These are phyloP conservation scores for Saturnispora hagleri DNA, from an alignment of 805 yeast species.

Conservation along the genomic window DNA sequence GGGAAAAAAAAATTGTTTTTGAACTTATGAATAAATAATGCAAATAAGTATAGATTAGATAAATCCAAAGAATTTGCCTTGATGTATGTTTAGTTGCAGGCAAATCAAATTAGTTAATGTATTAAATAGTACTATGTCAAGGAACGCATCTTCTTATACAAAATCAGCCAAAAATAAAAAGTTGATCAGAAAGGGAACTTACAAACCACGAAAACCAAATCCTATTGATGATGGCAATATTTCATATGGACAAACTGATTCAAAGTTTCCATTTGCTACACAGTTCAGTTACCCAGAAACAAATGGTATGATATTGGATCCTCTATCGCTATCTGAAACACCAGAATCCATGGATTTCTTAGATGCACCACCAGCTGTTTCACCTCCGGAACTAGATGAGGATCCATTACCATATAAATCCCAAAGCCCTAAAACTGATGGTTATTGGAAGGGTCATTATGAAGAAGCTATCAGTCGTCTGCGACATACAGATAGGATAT, in stretches of 20 bases:
- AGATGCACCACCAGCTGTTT: background rate
- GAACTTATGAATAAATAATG: background rate
- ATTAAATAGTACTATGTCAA: background rate
- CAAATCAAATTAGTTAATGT: background rate
- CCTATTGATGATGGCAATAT: background rate
- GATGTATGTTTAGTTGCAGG: background rate
- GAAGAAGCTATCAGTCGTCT: background rate
- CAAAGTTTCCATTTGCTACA: conserved; percentile 7
- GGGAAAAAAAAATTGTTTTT: background rate
- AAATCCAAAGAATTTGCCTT: background rate
- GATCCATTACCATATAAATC: background rate
- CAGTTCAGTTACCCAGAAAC: conserved; percentile 11
- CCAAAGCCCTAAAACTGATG: background rate
- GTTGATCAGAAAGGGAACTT: conserved; percentile 1
- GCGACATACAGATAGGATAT: background rate
- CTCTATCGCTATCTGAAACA: background rate
- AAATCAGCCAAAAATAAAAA: background rate
- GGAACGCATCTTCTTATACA: background rate
- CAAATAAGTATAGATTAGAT: background rate
- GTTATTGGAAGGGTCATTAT: background rate
- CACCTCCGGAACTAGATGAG: background rate
- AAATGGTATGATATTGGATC: conserved; percentile 5
- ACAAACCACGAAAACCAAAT: background rate
- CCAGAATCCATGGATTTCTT: background rate
- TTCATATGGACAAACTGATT: background rate